These are phyloP conservation scores for Claviceps citrina DNA, from an alignment of 2,329 filamentous ascomycete genomes.

Conservation along the genomic window DNA sequence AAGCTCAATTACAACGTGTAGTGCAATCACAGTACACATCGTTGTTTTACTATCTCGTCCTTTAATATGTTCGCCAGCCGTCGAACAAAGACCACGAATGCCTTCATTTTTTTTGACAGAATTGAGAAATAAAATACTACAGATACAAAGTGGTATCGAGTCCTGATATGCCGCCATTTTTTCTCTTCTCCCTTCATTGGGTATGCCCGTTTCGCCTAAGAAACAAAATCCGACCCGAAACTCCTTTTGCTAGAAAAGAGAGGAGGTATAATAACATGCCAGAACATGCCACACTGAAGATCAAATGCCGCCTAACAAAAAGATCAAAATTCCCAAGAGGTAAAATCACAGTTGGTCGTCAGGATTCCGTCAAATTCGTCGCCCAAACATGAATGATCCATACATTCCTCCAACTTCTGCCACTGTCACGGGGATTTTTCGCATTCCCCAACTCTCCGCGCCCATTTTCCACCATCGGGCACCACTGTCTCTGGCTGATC, in stretches of 20 bases:
- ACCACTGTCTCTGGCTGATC: constrained; percentile 20
- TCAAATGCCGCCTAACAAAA: neutral
- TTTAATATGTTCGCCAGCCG: too few relatives aligned
- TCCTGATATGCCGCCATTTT: neutral
- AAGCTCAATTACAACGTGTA: too few relatives aligned
- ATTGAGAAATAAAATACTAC: neutral
- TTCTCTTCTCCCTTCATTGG: neutral
- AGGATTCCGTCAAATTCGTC: constrained; percentile 30
- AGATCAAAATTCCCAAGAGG: neutral
- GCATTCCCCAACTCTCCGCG: constrained; percentile 70
- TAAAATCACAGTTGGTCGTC: neutral
- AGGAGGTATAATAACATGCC: constrained; percentile 7
- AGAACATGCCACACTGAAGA: constrained; percentile 7
- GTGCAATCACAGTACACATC: too few relatives aligned
- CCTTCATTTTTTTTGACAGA: too few relatives aligned
- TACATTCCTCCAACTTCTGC: constrained; percentile 93
- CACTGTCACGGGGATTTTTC: constrained; percentile 78
- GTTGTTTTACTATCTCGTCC: too few relatives aligned
- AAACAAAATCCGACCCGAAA: constrained; percentile 3
- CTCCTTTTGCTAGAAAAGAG: constrained; percentile 5
- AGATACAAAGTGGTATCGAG: constrained; percentile 3
- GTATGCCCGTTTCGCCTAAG: neutral
- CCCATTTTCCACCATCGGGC: constrained; percentile 73
- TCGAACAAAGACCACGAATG: too few relatives aligned
- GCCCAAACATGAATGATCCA: constrained; percentile 53